Conservation (phyloP, 1,284 basidiomycete genomes). For the Xanthoconium separans region DNA sequence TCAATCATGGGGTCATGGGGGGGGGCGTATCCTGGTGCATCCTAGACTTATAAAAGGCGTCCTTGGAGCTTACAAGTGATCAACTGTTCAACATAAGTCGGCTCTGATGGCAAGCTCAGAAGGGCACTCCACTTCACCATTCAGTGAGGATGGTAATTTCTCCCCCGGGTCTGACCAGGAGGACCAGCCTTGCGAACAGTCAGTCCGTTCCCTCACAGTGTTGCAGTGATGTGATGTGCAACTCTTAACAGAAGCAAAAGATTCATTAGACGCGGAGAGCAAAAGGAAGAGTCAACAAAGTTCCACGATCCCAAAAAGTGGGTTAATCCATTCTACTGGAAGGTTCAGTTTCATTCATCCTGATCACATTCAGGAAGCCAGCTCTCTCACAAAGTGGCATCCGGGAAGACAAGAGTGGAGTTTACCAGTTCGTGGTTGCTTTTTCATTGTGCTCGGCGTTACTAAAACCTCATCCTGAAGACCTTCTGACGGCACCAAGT, state of each 20-base stretch:
- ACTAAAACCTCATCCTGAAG: too few species aligned
- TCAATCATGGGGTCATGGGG: constrained; percentile 3
- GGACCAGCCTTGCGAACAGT: neutral
- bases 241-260: neutral
- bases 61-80: neutral
- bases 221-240: neutral
- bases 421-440: neutral
- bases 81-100: neutral
- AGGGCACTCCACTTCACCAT: neutral
- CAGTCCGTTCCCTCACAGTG: neutral
- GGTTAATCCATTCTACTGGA: neutral
- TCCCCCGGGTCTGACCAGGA: neutral
- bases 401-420: neutral
- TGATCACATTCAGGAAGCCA: neutral
- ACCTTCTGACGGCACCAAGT: too few species aligned
- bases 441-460: neutral
- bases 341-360: neutral
- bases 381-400: rapidly evolving
- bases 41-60: constrained; percentile 17
- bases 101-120: neutral
- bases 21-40: neutral
- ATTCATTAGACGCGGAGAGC: constrained; percentile 3
- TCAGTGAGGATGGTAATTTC: neutral
- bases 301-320: neutral
- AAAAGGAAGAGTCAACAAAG: rapidly evolving